Percentiles rank a stretch among this genome's conserved stretches.
Evolutionary conservation across 2,329 filamentous ascomycete genomes (phyloP).

Genomic region (Mycosphaerelloides madeirae): DNA sequence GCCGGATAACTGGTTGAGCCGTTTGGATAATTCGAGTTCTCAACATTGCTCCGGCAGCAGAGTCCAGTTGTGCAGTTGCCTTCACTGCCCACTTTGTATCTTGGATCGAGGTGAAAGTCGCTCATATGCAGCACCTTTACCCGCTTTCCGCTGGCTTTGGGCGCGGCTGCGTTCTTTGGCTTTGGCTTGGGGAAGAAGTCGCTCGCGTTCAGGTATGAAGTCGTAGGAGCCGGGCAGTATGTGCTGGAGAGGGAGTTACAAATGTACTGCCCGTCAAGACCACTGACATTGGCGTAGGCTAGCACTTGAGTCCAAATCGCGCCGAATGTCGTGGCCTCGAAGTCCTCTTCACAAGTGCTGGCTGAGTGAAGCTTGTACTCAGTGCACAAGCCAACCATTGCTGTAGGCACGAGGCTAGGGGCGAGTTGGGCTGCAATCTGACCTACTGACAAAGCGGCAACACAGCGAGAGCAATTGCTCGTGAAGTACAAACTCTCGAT

Average conservation of each 20-base stretch:
- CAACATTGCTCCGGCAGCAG: conserved; percentile 48
- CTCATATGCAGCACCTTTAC: conserved; percentile 55
- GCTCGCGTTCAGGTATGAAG: conserved; percentile 43
- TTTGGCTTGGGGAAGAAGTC: conserved; percentile 52
- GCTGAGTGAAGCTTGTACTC: conserved; percentile 45
- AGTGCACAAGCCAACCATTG: conserved; percentile 51
- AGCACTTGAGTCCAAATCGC: conserved; percentile 56
- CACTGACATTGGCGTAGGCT: conserved; percentile 49
- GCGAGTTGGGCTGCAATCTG: conserved; percentile 49
- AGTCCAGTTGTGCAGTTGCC: conserved; percentile 50
- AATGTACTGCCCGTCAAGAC: conserved; percentile 54
- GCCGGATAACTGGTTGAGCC: conserved; percentile 43
- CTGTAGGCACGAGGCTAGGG: conserved; percentile 46
- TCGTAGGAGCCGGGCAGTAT: conserved; percentile 47
- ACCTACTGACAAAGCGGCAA: conserved; percentile 47
- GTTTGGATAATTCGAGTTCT: conserved; percentile 33
- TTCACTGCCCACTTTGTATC: conserved; percentile 51
- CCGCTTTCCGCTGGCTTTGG: conserved; percentile 48
- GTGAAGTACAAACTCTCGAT: conserved; percentile 28
- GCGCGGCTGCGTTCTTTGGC: conserved; percentile 41
- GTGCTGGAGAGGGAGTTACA: conserved; percentile 46
- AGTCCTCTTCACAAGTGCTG: conserved; percentile 46
- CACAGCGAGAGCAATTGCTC: conserved; percentile 51
- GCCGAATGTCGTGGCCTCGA: conserved; percentile 46
- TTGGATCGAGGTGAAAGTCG: conserved; percentile 52